Base-by-base conservation (phyloP, 2,329 filamentous ascomycete species). In the Aaosphaeria pasadenensis region DNA sequence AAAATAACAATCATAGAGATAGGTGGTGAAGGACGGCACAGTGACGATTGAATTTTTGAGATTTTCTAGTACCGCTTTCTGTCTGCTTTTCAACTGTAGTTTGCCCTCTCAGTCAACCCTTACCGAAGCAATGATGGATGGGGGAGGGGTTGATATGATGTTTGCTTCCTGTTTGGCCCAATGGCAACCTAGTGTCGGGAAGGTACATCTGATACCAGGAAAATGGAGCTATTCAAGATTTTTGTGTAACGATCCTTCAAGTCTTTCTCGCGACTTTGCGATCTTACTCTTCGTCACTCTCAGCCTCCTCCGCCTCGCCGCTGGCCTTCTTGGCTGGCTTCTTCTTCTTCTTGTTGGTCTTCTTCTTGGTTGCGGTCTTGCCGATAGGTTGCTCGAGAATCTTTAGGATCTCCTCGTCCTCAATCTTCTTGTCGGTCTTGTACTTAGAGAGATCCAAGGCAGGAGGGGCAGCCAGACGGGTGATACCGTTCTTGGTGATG, bases 351-450 rank as follows among this genome's bases (percentile, higher is more conserved):
- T 63, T 71, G 79, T 90, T 92, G 69, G 90, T 91, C 71, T 91
- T 91, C 76, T 89, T 88, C 76, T 89, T 89, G 57, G 86, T 79
- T 39, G 77, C 76, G 24, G 78, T 75, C 67, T 81, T 83, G 52
- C 78, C 76, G 62, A 96, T 75, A 31, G 92, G 92, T 73, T 89
- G 88, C 76, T 94, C 91, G 44, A 99, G 82, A 56, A 97, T 92
- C 80, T 94, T 89, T 62, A 97, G 84, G 58, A 99, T 81, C 77
- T 97, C 92, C 77, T 95, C 90, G 57, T 97, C 92, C 58, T 85
- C 87, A 66, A 99, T 96, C 83, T 96, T 96, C 84, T 97, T 97
- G 73, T 97, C 91, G 32, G 89, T 87, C 82, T 96, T 87, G 80
- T 87, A 84, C 78, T 91, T 91, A 69, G 80, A 82, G 53, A 94